Percentiles rank a stretch among this genome's conserved stretches.
phyloP scores from a whole-genome alignment of 1,284 basidiomycete genomes.

The Cystobasidium sp. region DNA sequence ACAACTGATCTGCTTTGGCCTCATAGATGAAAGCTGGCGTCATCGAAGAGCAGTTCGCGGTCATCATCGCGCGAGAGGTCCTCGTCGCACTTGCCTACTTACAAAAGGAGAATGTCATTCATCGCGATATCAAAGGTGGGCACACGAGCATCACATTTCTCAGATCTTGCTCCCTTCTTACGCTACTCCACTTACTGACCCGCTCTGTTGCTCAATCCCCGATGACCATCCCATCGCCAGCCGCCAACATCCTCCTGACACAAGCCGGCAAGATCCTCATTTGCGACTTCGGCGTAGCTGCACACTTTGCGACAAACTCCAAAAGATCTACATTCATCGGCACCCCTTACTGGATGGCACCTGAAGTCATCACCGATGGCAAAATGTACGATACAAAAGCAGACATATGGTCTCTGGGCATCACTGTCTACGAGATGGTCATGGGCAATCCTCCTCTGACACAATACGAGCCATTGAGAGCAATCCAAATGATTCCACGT shows the following conservation, averaged over 20 bases:
- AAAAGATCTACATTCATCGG: slow-evolving; percentile 89
- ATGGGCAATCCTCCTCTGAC: slow-evolving; percentile 84
- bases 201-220: not conserved
- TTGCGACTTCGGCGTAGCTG: slow-evolving; percentile 96
- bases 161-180: not conserved
- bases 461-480: slow-evolving; percentile 83
- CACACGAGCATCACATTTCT: no score
- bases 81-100: slow-evolving; percentile 83
- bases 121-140: slow-evolving; percentile 84
- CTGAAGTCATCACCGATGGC: slow-evolving; percentile 87
- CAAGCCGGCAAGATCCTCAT: slow-evolving; percentile 85
- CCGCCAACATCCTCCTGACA: slow-evolving; percentile 91
- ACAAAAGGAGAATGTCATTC: slow-evolving; percentile 92
- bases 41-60: slow-evolving; percentile 86
- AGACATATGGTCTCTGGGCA: slow-evolving; percentile 95
- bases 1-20: slow-evolving; percentile 55
- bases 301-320: slow-evolving; percentile 79
- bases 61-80: slow-evolving; percentile 86
- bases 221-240: slow-evolving; percentile 55
- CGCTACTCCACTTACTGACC: not conserved
- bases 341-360: slow-evolving; percentile 99
- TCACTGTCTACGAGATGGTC: slow-evolving; percentile 92
- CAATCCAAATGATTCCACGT: slow-evolving; percentile 87
- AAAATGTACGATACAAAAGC: slow-evolving; percentile 91
- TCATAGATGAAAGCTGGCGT: slow-evolving; percentile 75